Evolutionary conservation across 768 basidiomycete genomes (phyloP), one percentile per base, ranked within the genome.

Genomic region (Scleroderma citrinum): DNA sequence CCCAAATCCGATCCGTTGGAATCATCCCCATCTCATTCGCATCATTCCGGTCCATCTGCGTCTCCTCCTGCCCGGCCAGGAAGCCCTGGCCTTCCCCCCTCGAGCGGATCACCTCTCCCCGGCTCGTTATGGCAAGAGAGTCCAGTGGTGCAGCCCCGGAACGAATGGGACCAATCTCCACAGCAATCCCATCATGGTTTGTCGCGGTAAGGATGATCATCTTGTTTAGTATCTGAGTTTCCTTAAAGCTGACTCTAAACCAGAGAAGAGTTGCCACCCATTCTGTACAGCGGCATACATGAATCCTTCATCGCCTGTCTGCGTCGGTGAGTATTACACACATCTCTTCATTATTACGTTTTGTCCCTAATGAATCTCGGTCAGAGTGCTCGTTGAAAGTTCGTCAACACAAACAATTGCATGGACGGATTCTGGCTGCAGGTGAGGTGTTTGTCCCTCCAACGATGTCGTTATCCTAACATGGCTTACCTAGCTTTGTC

Each of bases 171-270:
- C 16, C 40, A 42, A 29, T 16, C 40, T 1, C 34, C 34, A n/a
- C 45, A 11, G 3, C 48, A 43, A 5, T 30, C 32, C 3, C 7
- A 5, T 51, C 57, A 59, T 5, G 51, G 45, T 3, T 47, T 26
- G 16, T 23, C 19, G 23, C 47, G 4, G 59, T 48, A 17, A 60
- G 34, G 0, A 1, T 50, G 48, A 58, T 58, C 49, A 55, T 47
- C 0, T 51, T 20, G 16, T 44, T 26, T 21, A 1, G 19, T 21
- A 7, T 0, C 37, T 20, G 19, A 19, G 12, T 20, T 20, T 10
- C n/a, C n/a, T n/a, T n/a, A n/a, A 16, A 29, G 26, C 8, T 29
- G 5, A 29, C 26, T 5, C 26, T 29, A 8, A 29, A 38, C 37
- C 37, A 38, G 37, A 16, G 41, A 26, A 5, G 12, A 16, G n/a